Evolutionary conservation across 2,329 filamentous ascomycete genomes (phyloP).

Genomic region (Trichophyton schoenleinii): DNA sequence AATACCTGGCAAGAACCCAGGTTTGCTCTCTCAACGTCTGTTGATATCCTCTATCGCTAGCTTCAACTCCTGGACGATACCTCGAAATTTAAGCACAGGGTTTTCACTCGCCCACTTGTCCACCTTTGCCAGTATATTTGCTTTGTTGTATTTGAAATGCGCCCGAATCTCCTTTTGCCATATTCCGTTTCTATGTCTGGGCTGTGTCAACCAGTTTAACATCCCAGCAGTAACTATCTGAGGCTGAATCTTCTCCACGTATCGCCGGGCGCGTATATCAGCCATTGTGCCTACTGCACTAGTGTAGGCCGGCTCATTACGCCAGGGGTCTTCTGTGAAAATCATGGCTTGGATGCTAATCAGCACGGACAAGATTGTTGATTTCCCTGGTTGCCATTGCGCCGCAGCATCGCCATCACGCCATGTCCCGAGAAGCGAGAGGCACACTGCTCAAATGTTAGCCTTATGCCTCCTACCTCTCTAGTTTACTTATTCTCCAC

Average conservation of each 20-base stretch:
- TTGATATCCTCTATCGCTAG: neutral
- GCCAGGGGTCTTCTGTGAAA: conserved; percentile 41
- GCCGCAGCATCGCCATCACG: conserved; percentile 27
- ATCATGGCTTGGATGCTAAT: conserved; percentile 49
- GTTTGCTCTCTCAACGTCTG: neutral
- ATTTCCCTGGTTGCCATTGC: conserved; percentile 35
- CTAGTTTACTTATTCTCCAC: neutral
- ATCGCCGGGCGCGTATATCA: conserved; percentile 16
- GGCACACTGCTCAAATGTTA: conserved; percentile 30
- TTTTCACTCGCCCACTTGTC: conserved; percentile 41
- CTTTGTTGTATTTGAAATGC: conserved; percentile 13
- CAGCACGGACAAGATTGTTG: conserved; percentile 41
- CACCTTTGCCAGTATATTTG: conserved; percentile 12
- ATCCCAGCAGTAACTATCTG: conserved; percentile 12
- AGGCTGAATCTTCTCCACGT: conserved; percentile 19
- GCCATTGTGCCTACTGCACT: conserved; percentile 3
- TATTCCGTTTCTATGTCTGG: conserved; percentile 12
- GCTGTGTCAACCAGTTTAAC: conserved; percentile 12
- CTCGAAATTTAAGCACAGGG: neutral
- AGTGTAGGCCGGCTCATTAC: conserved; percentile 42
- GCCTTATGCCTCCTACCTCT: neutral
- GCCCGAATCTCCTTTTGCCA: conserved; percentile 13
- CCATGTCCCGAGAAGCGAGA: conserved; percentile 42
- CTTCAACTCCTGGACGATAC: neutral
- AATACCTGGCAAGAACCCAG: neutral